phyloP scores from a whole-genome alignment of 2,329 filamentous ascomycete genomes.

The Fusarium sp. region DNA sequence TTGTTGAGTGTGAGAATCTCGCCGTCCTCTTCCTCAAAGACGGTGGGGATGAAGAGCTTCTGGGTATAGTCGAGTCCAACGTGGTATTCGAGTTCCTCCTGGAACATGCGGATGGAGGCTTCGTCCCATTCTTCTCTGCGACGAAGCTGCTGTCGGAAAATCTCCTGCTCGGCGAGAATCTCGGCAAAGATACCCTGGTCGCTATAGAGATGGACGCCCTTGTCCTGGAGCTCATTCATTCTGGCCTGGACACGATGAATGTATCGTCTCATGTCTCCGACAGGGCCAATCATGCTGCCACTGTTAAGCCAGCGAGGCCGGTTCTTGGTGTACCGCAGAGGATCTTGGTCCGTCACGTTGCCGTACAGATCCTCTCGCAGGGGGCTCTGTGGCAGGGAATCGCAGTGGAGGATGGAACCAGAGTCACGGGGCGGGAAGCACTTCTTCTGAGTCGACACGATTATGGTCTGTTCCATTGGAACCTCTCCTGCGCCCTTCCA shows the following conservation, averaged over 20 bases:
- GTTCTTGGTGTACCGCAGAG: neutral
- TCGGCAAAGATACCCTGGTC: constrained; percentile 45
- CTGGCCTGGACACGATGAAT: constrained; percentile 33
- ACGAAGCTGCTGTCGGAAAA: constrained; percentile 23
- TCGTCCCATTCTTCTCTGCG: neutral
- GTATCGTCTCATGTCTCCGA: constrained; percentile 34
- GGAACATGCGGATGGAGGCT: neutral
- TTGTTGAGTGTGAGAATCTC: constrained; percentile 26
- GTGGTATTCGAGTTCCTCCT: constrained; percentile 29
- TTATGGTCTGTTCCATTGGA: constrained; percentile 34
- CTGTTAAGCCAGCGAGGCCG: constrained; percentile 43
- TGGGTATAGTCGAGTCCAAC: constrained; percentile 35
- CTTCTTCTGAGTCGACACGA: constrained; percentile 34
- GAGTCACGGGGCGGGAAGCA: constrained; percentile 23
- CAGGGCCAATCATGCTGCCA: constrained; percentile 42
- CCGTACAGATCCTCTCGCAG: constrained; percentile 33
- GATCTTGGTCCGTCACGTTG: constrained; percentile 19
- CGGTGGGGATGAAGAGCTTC: constrained; percentile 30
- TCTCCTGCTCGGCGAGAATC: constrained; percentile 42
- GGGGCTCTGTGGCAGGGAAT: constrained; percentile 27
- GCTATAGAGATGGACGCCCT: constrained; percentile 21
- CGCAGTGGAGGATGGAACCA: constrained; percentile 30
- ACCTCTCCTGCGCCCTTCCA: neutral
- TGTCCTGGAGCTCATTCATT: constrained; percentile 23
- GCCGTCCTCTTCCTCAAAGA: constrained; percentile 34